Base-by-base conservation (phyloP, 2,329 filamentous ascomycete species). In the Botrytis tulipae region DNA sequence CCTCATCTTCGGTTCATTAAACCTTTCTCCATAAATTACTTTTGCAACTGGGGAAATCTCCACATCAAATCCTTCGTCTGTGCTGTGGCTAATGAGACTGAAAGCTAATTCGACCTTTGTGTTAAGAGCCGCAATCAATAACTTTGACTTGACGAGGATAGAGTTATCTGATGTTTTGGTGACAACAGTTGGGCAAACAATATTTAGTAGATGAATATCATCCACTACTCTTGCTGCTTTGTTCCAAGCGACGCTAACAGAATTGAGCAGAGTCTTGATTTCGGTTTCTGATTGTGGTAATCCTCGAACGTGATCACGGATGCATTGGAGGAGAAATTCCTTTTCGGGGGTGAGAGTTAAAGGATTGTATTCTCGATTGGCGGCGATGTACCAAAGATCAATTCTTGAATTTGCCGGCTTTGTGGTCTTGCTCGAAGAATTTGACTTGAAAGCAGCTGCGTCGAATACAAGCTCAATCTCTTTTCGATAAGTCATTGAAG, bases 401-500 rank as follows among this genome's bases (percentile, higher is more conserved):
- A 95, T 91, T 35, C 85, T 85, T 1, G 86, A 85, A 77, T 89
- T 87, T 67, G 54, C 69, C 60, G 76, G 46, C 68, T 78, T 71
- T 75, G 74, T 74, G 37, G 59, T 71, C 72, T 66, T 71, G 35
- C 61, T 76, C 20, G 72, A 74, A 44, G 54, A 72, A 32, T 67
- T 77, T 16, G 81, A 78, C 62, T 85, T 83, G 82, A 94, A 93
- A 0, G 90, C 85, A 0, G 86, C 82, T 3, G 90, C 86, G 77
- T 94, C 90, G 79, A 95, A 92, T 72, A 90, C 89, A 16, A 95
- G 86, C 79, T 94, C 90, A 57, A 95, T 88, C 76, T 93, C 90
- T 54, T 88, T 88, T 77, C 85, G 86, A 82, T 94, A 94, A 5
- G 88, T 89, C 88, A 95, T 90, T 0, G 92, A 93, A n/a, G 94